Conservation (phyloP, 208 protist genomes). For the Acanthamoeba polyphaga region DNA sequence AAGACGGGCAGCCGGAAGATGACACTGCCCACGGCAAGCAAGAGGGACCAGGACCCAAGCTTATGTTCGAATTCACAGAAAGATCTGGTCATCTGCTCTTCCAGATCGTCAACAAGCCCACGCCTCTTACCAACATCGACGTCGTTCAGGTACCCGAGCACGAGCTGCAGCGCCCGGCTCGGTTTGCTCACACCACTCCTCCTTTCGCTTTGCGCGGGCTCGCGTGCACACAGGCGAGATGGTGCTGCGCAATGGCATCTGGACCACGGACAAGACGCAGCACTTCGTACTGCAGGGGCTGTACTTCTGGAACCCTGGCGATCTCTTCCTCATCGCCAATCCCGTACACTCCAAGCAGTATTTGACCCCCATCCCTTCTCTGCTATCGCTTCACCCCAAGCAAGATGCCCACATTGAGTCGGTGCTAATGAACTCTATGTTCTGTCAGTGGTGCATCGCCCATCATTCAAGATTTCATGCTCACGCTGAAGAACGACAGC, state of each 20-base stretch:
- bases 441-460: not conserved
- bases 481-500: slow-evolving; percentile 47
- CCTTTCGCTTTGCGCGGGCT: not conserved
- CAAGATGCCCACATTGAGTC: not conserved
- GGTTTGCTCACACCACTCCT: not conserved
- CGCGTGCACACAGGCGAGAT: slow-evolving; percentile 58
- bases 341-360: slow-evolving; percentile 59
- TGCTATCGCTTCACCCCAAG: not conserved
- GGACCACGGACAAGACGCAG: slow-evolving; percentile 38
- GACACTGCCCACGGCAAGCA: not conserved
- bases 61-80: slow-evolving; percentile 50
- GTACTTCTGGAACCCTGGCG: slow-evolving; percentile 77
- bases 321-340: slow-evolving; percentile 71
- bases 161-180: not conserved
- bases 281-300: slow-evolving; percentile 76
- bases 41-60: not conserved
- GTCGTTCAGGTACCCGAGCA: slow-evolving; percentile 16
- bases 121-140: slow-evolving; percentile 31
- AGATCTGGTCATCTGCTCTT: slow-evolving; percentile 61
- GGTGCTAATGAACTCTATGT: not conserved
- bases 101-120: slow-evolving; percentile 62
- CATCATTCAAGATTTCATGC: slow-evolving; percentile 51
- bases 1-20: not conserved
- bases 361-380: not conserved
- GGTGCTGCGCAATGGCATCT: slow-evolving; percentile 78